These are phyloP conservation scores for Stropharia rugosoannulata DNA, from an alignment of 768 basidiomycete species.

Conservation along the genomic window DNA sequence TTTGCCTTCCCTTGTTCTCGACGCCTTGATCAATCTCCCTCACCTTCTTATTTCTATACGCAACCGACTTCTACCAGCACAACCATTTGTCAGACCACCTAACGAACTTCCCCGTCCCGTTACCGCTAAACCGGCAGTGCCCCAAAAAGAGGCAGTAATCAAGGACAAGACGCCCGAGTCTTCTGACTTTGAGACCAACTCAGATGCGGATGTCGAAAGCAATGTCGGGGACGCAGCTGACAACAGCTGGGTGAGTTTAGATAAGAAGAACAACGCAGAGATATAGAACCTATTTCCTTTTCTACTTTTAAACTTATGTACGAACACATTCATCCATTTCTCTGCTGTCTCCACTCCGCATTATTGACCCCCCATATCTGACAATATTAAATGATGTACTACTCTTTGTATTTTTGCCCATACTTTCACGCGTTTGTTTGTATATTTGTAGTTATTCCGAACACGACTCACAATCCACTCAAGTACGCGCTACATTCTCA, in stretches of 20 bases:
- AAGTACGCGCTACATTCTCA: too few relatives aligned
- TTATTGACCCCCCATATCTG: background rate
- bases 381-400: slow-evolving; percentile 4
- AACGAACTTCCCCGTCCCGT: slow-evolving; percentile 27
- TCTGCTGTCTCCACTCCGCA: slow-evolving; percentile 4
- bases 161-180: slow-evolving; percentile 11
- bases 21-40: slow-evolving; percentile 65
- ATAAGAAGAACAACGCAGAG: slow-evolving; percentile 18
- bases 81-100: slow-evolving; percentile 41
- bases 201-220: slow-evolving; percentile 71
- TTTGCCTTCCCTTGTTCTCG: slow-evolving; percentile 64
- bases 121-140: slow-evolving; percentile 10
- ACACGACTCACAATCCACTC: too few relatives aligned
- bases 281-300: background rate
- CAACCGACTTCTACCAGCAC: slow-evolving; percentile 55
- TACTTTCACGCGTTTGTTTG: too few relatives aligned
- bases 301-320: background rate
- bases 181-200: slow-evolving; percentile 44
- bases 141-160: slow-evolving; percentile 5
- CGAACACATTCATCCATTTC: background rate
- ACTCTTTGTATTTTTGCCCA: background rate
- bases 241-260: slow-evolving; percentile 71
- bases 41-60: slow-evolving; percentile 61
- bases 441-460: too few relatives aligned
- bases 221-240: slow-evolving; percentile 54